These are phyloP conservation scores for Esteya vermicola DNA, from an alignment of 2,329 filamentous ascomycete genomes.

Conservation along the genomic window DNA sequence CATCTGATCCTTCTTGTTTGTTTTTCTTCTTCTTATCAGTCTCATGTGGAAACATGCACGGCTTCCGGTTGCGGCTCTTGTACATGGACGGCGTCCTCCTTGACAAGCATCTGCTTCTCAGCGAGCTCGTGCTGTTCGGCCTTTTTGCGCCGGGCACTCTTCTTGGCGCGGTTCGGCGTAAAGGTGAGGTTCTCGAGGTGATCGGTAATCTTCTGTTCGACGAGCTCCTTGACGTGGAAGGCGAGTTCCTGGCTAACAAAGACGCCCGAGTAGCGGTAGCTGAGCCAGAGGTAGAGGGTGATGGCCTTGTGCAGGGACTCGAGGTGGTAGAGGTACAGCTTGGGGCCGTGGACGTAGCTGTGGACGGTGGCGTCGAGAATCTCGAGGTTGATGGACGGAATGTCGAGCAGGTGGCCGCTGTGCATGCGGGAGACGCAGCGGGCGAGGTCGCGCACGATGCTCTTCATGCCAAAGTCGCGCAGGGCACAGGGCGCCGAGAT, in stretches of 20 bases:
- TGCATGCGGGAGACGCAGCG: slow-evolving; percentile 52
- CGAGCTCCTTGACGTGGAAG: slow-evolving; percentile 62
- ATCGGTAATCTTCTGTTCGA: slow-evolving; percentile 61
- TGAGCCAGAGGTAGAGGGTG: slow-evolving; percentile 84
- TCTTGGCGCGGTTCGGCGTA: slow-evolving; percentile 9
- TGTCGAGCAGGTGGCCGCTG: slow-evolving; percentile 55
- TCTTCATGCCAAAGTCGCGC: slow-evolving; percentile 30
- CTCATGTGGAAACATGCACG: background rate
- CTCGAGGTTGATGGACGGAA: slow-evolving; percentile 57
- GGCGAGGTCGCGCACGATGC: slow-evolving; percentile 50
- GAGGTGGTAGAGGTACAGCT: slow-evolving; percentile 49
- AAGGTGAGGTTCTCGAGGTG: slow-evolving; percentile 43
- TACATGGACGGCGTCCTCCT: background rate
- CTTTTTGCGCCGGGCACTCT: no score
- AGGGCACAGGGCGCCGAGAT: slow-evolving; percentile 53
- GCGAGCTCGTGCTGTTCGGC: slow-evolving; percentile 10
- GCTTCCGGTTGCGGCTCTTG: background rate
- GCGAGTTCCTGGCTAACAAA: slow-evolving; percentile 65
- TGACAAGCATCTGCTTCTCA: slow-evolving; percentile 5
- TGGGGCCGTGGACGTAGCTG: slow-evolving; percentile 20
- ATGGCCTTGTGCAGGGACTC: slow-evolving; percentile 72
- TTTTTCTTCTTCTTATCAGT: background rate
- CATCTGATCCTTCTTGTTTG: no score
- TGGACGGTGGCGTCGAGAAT: slow-evolving; percentile 50
- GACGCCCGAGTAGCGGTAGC: slow-evolving; percentile 71